phyloP scores from a whole-genome alignment of 768 basidiomycete species.

The Tulasnella sp. region DNA sequence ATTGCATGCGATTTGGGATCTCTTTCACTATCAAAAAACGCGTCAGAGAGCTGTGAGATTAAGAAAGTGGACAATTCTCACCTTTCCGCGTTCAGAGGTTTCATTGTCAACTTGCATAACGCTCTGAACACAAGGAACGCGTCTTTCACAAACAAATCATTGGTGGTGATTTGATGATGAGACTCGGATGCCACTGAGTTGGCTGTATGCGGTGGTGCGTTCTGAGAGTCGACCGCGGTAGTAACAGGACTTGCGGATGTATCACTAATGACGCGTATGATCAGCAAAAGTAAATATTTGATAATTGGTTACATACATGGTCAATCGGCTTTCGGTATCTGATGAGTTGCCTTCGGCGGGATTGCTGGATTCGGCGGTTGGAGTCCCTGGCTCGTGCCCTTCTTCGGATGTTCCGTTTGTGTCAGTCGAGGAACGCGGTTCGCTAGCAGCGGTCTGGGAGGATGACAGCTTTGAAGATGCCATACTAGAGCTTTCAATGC shows the following conservation, averaged over 20 bases:
- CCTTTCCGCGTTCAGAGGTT: slow-evolving; percentile 89
- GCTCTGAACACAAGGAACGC: slow-evolving; percentile 96
- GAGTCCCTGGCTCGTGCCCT: too few species aligned
- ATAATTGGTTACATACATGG: background rate
- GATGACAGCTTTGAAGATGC: too few species aligned
- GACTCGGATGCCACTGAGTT: slow-evolving; percentile 18
- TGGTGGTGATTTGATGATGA: slow-evolving; percentile 44
- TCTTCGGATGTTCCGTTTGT: too few species aligned
- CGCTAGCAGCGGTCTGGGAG: too few species aligned
- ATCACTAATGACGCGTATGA: background rate
- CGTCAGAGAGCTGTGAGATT: background rate
- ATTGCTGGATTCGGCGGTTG: too few species aligned
- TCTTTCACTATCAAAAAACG: slow-evolving; percentile 52
- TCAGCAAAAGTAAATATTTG: background rate
- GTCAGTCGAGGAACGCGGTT: too few species aligned
- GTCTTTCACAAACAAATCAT: slow-evolving; percentile 91
- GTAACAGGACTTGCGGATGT: background rate
- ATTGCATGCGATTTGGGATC: slow-evolving; percentile 93
- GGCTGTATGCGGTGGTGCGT: background rate
- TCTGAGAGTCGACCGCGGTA: background rate
- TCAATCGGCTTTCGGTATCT: background rate
- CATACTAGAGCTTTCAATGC: too few species aligned
- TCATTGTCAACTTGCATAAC: slow-evolving; percentile 96
- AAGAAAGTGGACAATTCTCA: slow-evolving; percentile 25
- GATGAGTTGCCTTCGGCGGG: too few species aligned